Base-by-base conservation (phyloP, 2,329 filamentous ascomycete genomes). In the Xylaria sp. region DNA sequence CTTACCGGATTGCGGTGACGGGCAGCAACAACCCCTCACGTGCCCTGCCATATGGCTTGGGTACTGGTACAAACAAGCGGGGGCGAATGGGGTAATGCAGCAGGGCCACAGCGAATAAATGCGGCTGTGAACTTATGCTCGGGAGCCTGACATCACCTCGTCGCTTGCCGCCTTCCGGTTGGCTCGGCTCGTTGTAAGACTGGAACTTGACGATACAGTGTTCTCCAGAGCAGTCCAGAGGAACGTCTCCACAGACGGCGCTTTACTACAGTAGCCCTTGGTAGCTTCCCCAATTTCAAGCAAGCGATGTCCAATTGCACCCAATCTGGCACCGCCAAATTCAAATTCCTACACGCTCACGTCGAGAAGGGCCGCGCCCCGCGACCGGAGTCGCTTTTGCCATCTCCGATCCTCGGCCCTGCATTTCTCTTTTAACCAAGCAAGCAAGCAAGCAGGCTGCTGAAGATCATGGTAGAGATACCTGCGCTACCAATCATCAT, bases 401-500 rank as follows among this genome's bases (percentile, higher is more conserved):
- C 52, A 62, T 65, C 65, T 76, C 74, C 74, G 74, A 76, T 76
- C 2, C 68, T 76, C 74, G 74, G 74, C 73, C 64, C 60, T 53
- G 57, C 20, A 32, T 43, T 52, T 52, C 63, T 45, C 65, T 63
- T 66, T 61, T 57, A 62, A 65, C 61, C 15, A n/a, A 65, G 28
- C 36, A n/a, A n/a, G n/a, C n/a, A n/a, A n/a, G 53, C 45, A 36
- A 65, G 43, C 36, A 60, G 52, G 7, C 32, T 45, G 10, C 20
- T 39, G 15, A 62, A 53, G 25, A 62, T 39, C n/a, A 39, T 32
- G n/a, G 55, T 45, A 71, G 50, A 62, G 67, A 18, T 20, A 34
- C 18, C 23, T 60, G 10, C 50, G 41, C 46, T 52, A 32, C 50
- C 43, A n/a, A 48, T 43, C 53, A 23, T 45, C 32, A n/a, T 52